Conservation (phyloP, 495 filamentous ascomycete species). For the Tuber brumale region DNA sequence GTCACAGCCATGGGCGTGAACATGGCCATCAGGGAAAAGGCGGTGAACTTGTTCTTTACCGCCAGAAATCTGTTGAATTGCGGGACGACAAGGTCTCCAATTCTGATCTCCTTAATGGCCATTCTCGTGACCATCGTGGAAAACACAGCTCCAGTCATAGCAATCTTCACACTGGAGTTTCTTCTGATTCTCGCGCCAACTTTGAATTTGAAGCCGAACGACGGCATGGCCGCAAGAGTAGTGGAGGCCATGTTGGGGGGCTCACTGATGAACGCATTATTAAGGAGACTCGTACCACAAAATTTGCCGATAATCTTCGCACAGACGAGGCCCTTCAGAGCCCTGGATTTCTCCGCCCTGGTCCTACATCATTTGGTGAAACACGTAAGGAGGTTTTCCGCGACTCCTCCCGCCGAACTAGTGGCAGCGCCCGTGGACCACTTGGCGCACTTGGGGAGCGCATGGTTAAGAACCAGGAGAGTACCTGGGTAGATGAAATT, state of each 20-base stretch:
- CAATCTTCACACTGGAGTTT: background rate
- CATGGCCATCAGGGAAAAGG: background rate
- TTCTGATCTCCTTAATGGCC: background rate
- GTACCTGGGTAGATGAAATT: conserved; percentile 23
- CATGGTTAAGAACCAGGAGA: conserved; percentile 6
- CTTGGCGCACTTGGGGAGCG: conserved; percentile 2
- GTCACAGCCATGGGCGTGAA: conserved; percentile 14
- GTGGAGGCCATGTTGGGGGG: background rate
- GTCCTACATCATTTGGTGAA: background rate
- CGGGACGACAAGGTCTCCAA: background rate
- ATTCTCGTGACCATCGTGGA: background rate
- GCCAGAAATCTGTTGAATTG: background rate
- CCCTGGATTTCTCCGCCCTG: background rate
- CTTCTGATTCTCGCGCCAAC: conserved; percentile 19
- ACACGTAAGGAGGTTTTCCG: conserved; percentile 5
- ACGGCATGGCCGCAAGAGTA: background rate
- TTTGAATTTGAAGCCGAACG: conserved; percentile 22
- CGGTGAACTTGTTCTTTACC: background rate
- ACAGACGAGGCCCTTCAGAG: background rate
- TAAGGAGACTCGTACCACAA: conserved; percentile 20
- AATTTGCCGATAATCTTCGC: conserved; percentile 11
- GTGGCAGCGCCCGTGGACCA: conserved; percentile 8
- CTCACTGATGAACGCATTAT: conserved; percentile 22
- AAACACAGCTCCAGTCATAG: background rate
- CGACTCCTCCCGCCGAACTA: conserved; percentile 2